Conservation (phyloP, 208 protist genomes). For the Acanthamoeba royreba region DNA sequence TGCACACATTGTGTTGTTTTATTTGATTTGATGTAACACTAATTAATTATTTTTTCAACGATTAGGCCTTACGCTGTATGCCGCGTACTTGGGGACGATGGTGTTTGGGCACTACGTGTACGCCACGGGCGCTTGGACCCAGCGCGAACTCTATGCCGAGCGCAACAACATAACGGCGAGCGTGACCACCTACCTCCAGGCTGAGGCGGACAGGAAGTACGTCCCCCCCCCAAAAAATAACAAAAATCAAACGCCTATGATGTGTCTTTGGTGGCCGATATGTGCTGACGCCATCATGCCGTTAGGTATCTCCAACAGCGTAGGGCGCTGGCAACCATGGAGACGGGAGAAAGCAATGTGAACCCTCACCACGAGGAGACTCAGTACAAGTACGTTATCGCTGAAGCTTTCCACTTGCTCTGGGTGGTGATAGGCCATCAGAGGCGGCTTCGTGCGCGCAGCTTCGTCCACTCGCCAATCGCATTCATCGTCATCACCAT, state of each 20-base stretch:
- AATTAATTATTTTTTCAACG: neutral
- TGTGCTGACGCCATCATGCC: too few relatives aligned
- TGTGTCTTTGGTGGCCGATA: neutral
- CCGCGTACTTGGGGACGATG: neutral
- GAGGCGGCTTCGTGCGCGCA: too few relatives aligned
- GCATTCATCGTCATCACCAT: too few relatives aligned
- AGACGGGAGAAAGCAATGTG: neutral
- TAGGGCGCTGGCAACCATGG: neutral
- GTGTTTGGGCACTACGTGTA: neutral
- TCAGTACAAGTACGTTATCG: neutral
- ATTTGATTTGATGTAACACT: neutral
- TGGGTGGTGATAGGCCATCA: too few relatives aligned
- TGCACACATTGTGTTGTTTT: neutral
- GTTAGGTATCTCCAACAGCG: neutral
- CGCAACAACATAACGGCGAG: neutral
- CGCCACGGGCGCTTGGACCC: neutral
- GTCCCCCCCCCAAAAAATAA: neutral
- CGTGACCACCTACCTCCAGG: neutral
- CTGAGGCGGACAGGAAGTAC: conserved; percentile 8
- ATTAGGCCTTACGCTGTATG: neutral
- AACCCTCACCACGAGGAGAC: neutral
- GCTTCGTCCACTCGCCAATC: too few relatives aligned
- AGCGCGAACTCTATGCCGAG: neutral
- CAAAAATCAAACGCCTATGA: neutral
- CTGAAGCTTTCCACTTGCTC: neutral